phyloP scores from a whole-genome alignment of 345 rosid genomes.

The Populus davidiana region DNA sequence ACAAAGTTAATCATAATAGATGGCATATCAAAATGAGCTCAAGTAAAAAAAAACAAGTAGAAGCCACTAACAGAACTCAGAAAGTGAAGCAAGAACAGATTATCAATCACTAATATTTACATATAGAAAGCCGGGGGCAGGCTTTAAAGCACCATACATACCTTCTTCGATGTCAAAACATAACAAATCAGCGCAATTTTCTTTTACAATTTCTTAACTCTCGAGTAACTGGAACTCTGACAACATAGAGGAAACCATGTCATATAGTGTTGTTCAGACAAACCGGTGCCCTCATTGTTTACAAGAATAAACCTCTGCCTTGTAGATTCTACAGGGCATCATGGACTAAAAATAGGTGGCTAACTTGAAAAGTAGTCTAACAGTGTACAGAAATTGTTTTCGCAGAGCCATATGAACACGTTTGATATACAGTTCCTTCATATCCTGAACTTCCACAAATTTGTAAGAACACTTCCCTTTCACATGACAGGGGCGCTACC shows the following conservation, averaged over 20 bases:
- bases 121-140: neutral
- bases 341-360: neutral
- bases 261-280: neutral
- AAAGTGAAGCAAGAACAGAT: neutral
- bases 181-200: neutral
- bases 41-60: no score
- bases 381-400: neutral
- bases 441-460: constrained; percentile 10
- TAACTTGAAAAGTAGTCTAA: neutral
- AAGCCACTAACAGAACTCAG: neutral
- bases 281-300: neutral
- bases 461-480: neutral
- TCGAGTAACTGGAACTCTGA: neutral
- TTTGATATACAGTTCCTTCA: constrained; percentile 12
- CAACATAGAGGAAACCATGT: neutral
- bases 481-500: neutral
- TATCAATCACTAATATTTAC: neutral
- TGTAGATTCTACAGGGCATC: neutral
- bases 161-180: neutral
- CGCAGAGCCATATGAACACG: constrained; percentile 29
- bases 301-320: neutral
- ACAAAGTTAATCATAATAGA: no score
- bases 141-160: neutral
- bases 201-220: neutral
- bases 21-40: neutral